phyloP scores from a whole-genome alignment of 805 yeast species.

The Candida odintsovae region DNA sequence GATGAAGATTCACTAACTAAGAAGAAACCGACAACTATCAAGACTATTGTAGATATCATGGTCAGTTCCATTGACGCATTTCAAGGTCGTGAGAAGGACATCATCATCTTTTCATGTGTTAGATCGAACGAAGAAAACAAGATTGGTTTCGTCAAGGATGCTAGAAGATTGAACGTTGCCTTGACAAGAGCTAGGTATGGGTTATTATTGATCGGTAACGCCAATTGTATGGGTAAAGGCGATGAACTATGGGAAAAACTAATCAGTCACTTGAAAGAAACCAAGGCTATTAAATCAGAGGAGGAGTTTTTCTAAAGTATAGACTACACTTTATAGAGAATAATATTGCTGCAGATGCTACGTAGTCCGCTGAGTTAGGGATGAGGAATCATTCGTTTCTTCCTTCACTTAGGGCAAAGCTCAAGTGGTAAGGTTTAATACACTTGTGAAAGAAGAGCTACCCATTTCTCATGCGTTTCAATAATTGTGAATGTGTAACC shows the following conservation, averaged over 20 bases:
- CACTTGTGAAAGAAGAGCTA: too few relatives aligned
- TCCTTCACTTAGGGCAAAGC: too few relatives aligned
- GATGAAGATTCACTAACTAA: slow-evolving; percentile 42
- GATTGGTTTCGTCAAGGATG: slow-evolving; percentile 58
- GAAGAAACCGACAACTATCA: slow-evolving; percentile 16
- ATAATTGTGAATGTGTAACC: too few relatives aligned
- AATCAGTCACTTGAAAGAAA: slow-evolving; percentile 2
- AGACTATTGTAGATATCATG: slow-evolving; percentile 38
- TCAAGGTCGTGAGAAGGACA: slow-evolving; percentile 83
- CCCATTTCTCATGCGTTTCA: too few relatives aligned
- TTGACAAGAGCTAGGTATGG: slow-evolving; percentile 24
- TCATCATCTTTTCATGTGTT: slow-evolving; percentile 70
- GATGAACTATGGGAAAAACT: slow-evolving; percentile 8
- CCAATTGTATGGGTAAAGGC: slow-evolving; percentile 4
- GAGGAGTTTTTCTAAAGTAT: slow-evolving; percentile 3
- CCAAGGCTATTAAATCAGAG: not conserved
- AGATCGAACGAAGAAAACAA: slow-evolving; percentile 47
- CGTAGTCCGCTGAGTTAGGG: too few relatives aligned
- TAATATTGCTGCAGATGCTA: too few relatives aligned
- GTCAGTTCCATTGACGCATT: slow-evolving; percentile 74
- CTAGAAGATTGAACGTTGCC: slow-evolving; percentile 63
- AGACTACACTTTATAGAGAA: not conserved
- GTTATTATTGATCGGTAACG: slow-evolving; percentile 5
- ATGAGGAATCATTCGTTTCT: too few relatives aligned
- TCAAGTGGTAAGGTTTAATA: too few relatives aligned